Conservation (phyloP, 2,329 filamentous ascomycete genomes). For the Geosmithia putterillii region DNA sequence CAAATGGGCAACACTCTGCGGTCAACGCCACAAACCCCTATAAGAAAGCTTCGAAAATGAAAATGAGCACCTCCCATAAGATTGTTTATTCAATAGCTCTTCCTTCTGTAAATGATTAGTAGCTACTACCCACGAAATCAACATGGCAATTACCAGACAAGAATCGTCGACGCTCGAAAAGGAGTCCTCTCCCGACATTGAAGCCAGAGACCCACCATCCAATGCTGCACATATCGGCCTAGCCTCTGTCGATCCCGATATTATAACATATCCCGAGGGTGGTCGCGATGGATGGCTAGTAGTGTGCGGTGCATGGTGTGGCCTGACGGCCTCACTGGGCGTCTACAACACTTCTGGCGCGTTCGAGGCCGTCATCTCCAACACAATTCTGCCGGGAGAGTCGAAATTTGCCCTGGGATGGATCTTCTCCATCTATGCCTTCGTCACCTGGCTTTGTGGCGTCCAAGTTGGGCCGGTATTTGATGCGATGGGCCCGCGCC, state of each 20-base stretch:
- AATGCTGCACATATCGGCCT: no score
- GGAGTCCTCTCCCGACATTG: no score
- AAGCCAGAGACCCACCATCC: no score
- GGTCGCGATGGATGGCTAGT: constrained; percentile 57
- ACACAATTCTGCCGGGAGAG: constrained; percentile 60
- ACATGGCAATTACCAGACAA: no score
- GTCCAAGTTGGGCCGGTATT: constrained; percentile 70
- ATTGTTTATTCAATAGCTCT: no score
- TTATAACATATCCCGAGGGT: constrained; percentile 56
- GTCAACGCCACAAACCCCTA: no score
- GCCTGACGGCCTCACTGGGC: constrained; percentile 52
- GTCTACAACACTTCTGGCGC: constrained; percentile 43
- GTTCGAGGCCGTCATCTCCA: constrained; percentile 65
- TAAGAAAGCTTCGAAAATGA: no score
- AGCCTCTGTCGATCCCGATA: background rate
- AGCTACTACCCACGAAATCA: no score
- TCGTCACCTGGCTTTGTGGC: constrained; percentile 69
- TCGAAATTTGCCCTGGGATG: constrained; percentile 62
- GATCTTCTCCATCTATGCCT: constrained; percentile 76
- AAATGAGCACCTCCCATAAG: no score
- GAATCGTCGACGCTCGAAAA: no score
- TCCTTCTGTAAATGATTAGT: no score
- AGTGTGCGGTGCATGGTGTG: constrained; percentile 57
- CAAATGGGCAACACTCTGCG: no score
- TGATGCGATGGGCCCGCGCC: constrained; percentile 51